These are phyloP conservation scores for Hypoxylon intermedium DNA, from an alignment of 495 filamentous ascomycete genomes.

Conservation along the genomic window DNA sequence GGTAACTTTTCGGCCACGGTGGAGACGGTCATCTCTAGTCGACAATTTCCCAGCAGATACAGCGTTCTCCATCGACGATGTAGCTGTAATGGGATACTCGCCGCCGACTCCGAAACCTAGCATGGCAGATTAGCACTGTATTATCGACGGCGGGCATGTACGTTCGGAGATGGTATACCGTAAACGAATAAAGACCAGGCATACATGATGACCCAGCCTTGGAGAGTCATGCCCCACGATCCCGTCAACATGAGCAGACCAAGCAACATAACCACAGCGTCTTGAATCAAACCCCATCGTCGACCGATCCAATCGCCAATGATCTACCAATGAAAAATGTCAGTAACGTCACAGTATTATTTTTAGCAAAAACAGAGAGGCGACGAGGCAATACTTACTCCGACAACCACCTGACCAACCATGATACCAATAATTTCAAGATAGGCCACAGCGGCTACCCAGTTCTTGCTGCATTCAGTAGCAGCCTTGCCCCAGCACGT, in stretches of 20 bases:
- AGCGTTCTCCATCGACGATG: slow-evolving; percentile 92
- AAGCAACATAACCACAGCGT: slow-evolving; percentile 90
- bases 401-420: slow-evolving; percentile 80
- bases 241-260: slow-evolving; percentile 86
- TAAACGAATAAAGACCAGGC: slow-evolving; percentile 91
- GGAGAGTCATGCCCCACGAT: slow-evolving; percentile 80
- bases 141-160: neutral
- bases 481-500: slow-evolving; percentile 70
- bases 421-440: slow-evolving; percentile 91
- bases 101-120: slow-evolving; percentile 83
- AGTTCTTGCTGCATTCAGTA: slow-evolving; percentile 71
- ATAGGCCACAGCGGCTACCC: slow-evolving; percentile 80
- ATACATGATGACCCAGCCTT: slow-evolving; percentile 94
- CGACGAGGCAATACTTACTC: slow-evolving; percentile 53
- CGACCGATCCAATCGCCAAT: slow-evolving; percentile 75
- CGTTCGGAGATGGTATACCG: slow-evolving; percentile 52
- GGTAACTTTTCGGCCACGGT: slow-evolving; percentile 91
- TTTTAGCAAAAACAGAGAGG: slow-evolving; percentile 26
- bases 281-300: slow-evolving; percentile 90
- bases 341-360: slow-evolving; percentile 22
- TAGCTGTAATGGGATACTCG: slow-evolving; percentile 94
- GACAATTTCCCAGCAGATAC: slow-evolving; percentile 84
- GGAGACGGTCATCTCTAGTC: slow-evolving; percentile 85
- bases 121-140: slow-evolving; percentile 8
- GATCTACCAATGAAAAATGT: slow-evolving; percentile 39